phyloP scores from a whole-genome alignment of 805 yeast genomes.

The Candida methanosorbosa region DNA sequence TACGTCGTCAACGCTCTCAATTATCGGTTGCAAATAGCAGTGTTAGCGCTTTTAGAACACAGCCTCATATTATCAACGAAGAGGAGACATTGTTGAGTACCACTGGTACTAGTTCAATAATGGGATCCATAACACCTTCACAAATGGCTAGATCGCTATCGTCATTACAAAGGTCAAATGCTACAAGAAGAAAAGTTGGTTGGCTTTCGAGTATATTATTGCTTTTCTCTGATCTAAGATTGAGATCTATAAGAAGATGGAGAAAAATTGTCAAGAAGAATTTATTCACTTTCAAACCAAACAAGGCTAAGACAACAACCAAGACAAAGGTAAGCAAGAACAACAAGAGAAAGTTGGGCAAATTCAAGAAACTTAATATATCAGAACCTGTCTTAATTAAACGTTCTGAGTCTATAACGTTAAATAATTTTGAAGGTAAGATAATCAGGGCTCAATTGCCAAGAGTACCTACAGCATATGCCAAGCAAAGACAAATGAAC shows the following conservation, averaged over 20 bases:
- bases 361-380: no score
- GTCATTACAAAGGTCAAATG: conserved; percentile 23
- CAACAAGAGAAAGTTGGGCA: neutral
- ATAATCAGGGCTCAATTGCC: neutral
- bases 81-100: no score
- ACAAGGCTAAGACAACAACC: neutral
- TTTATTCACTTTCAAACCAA: conserved; percentile 3
- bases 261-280: conserved; percentile 9
- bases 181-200: conserved; percentile 21
- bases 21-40: no score
- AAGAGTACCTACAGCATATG: neutral
- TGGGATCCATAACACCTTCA: no score
- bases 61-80: no score
- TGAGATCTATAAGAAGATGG: conserved; percentile 10
- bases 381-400: neutral
- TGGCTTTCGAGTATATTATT: conserved; percentile 15
- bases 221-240: conserved; percentile 8
- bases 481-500: neutral
- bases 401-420: neutral
- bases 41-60: no score
- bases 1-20: no score
- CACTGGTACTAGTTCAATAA: no score
- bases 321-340: neutral
- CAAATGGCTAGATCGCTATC: no score
- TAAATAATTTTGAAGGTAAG: neutral